phyloP scores from a whole-genome alignment of 1,284 basidiomycete genomes.

The Austroboletus novae-zelandiae region DNA sequence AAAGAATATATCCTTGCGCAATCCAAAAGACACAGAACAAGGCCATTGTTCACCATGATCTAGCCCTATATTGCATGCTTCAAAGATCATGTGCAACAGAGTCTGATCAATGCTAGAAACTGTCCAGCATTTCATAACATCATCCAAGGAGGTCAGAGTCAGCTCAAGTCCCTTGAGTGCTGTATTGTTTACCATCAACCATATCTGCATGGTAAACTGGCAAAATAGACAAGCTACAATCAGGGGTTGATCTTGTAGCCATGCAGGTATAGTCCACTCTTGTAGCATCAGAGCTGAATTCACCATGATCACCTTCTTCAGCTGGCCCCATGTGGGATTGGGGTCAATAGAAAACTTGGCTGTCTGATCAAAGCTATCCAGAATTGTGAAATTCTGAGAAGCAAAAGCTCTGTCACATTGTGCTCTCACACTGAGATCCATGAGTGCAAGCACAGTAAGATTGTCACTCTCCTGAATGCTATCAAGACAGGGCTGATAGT shows the following conservation, averaged over 20 bases:
- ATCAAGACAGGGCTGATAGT: too few relatives aligned
- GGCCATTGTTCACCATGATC: conserved; percentile 1
- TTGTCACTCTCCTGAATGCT: too few relatives aligned
- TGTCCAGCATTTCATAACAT: conserved; percentile 12
- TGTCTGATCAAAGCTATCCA: too few relatives aligned
- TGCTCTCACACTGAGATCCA: too few relatives aligned
- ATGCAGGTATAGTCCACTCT: neutral
- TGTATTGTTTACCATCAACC: conserved; percentile 4
- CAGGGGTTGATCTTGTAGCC: neutral
- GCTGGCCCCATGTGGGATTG: conserved; percentile 4
- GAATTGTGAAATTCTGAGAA: too few relatives aligned
- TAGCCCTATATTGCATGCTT: neutral
- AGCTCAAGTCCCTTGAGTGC: conserved; percentile 6
- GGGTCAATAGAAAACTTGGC: too few relatives aligned
- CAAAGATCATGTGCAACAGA: neutral
- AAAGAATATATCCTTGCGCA: neutral
- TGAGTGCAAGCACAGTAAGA: too few relatives aligned
- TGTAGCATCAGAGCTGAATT: conserved; percentile 4
- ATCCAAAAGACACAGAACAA: neutral
- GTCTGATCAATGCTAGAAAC: conserved; percentile 4
- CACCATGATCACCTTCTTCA: neutral
- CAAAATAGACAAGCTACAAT: neutral
- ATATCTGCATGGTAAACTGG: conserved; percentile 8
- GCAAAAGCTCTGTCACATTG: too few relatives aligned
- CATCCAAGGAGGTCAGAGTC: neutral